phyloP scores from a whole-genome alignment of 2,329 filamentous ascomycete species.

The Nannizzia gypsea region DNA sequence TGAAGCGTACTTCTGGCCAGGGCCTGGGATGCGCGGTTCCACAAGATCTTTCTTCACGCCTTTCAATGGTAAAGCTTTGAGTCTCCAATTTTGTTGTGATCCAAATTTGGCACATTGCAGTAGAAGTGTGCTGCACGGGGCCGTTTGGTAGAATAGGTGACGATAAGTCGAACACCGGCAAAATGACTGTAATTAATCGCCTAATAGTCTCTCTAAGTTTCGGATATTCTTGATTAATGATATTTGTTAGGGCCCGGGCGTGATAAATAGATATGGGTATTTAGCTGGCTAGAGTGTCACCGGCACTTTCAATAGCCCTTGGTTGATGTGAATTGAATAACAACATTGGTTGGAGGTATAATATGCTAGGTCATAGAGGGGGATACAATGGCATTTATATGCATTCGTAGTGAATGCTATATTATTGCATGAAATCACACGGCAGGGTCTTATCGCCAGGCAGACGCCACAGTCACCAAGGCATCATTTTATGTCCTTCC shows the following conservation, averaged over 20 bases:
- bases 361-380: background rate
- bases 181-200: no score
- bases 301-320: no score
- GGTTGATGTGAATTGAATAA: background rate
- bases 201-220: background rate
- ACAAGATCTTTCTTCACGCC: background rate
- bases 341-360: background rate
- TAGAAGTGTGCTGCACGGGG: background rate
- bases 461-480: background rate
- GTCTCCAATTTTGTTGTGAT: background rate
- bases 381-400: background rate
- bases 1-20: constrained; percentile 2
- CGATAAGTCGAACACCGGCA: no score
- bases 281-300: no score
- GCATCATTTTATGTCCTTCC: background rate
- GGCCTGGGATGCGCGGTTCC: background rate
- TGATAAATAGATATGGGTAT: background rate
- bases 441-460: background rate
- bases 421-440: background rate
- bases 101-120: background rate
- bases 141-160: no score
- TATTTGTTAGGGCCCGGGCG: background rate
- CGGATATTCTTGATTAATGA: background rate
- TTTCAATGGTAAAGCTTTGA: background rate
- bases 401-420: background rate